Percentiles rank a stretch among this genome's conserved stretches.
These are phyloP conservation scores for Craterostigma plantagineum DNA, from an alignment of 257 asterid genomes.

Conservation along the genomic window DNA sequence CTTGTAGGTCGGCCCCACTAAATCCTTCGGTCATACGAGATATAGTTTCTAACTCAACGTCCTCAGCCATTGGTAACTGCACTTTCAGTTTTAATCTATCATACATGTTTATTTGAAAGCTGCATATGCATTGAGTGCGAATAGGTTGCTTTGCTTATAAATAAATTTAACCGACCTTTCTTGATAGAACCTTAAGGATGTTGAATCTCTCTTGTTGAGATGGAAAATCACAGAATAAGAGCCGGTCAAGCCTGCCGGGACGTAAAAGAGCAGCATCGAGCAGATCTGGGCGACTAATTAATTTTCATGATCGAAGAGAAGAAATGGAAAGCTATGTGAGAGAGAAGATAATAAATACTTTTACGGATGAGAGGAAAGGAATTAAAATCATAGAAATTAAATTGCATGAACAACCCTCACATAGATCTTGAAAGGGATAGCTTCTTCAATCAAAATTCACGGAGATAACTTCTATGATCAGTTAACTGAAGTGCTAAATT, in stretches of 20 bases:
- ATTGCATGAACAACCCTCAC: too few species aligned
- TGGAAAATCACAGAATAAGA: conserved; percentile 89
- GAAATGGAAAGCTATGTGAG: too few species aligned
- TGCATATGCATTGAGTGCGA: background rate
- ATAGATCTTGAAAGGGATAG: too few species aligned
- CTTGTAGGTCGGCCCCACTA: conserved; percentile 98
- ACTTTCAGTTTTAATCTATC: conserved; percentile 3
- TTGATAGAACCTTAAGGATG: conserved; percentile 69
- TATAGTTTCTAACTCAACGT: conserved; percentile 47
- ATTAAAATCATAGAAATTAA: too few species aligned
- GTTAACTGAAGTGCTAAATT: too few species aligned
- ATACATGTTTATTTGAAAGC: too few species aligned
- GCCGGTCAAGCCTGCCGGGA: conserved; percentile 94
- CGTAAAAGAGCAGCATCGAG: conserved; percentile 98
- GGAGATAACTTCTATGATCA: too few species aligned
- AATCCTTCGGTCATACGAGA: conserved; percentile 70
- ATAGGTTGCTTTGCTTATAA: background rate
- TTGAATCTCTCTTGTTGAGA: conserved; percentile 62
- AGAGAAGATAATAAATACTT: too few species aligned
- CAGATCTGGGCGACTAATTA: conserved; percentile 77
- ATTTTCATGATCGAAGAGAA: conserved; percentile 8
- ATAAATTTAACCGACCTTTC: conserved; percentile 35
- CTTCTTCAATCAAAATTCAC: too few species aligned
- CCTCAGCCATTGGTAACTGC: conserved; percentile 68
- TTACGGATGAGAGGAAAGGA: too few species aligned